Evolutionary conservation across 2,329 filamentous ascomycete species (phyloP), one percentile per base, ranked within the genome.

Genomic region (Sarocladium strictum): DNA sequence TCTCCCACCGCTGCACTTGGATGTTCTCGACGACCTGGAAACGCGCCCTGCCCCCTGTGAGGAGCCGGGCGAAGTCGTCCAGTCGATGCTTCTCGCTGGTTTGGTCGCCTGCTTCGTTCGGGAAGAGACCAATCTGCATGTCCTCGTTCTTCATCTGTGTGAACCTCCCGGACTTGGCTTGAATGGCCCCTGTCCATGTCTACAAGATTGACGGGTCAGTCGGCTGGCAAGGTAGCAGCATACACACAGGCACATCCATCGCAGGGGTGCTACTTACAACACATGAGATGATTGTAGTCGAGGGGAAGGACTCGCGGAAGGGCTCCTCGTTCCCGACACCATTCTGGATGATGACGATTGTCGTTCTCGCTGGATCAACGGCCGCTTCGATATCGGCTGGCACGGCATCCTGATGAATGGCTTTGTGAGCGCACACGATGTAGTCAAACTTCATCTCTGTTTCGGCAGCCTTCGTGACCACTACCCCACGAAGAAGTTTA

Each of bases 391-490:
- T 77, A 54, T 84, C 76, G 23, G 71, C 74, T 2, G 83, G 80
- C 62, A 87, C 85, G 63, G 83, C 81, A 21, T 80, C 68, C 64
- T 88, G 84, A 0, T 85, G 85, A 10, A 89, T 73, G 0, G 85
- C 85, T 67, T 89, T 89, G 19, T 85, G 89, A 12, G 83, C 85
- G 43, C 89, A 81, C 54, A 89, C 75, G 41, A 89, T 77, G 64
- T 81, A 88, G 69, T 89, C 83, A 67, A 69, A 72, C 15, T 62
- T 56, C 23, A 53, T 54, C 55, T 57, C 61, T 15, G 38, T 60
- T 19, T 67, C 64, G 15, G 69, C 72, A 3, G 84, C 84, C n/a
- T 80, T 79, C 9, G 74, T 72, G 12, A 82, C 78, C n/a, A 57
- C 55, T 57, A n/a, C 6, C n/a, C n/a, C n/a, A n/a, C n/a, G n/a